Base-by-base conservation (phyloP, 495 filamentous ascomycete genomes). In the Aspergillus hancockii region DNA sequence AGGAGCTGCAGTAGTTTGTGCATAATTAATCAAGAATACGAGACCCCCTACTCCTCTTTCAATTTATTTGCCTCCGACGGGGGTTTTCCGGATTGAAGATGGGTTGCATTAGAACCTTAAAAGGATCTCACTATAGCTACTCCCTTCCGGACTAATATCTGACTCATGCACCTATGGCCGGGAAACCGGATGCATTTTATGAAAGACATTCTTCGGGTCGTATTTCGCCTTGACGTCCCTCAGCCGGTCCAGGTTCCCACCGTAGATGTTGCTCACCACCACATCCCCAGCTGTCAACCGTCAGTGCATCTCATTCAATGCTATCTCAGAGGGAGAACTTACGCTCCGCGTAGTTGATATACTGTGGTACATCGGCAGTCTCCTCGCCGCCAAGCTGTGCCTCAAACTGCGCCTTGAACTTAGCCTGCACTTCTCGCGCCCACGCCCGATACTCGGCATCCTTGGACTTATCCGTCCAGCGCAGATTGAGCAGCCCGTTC, bases 171-270 rank as follows among this genome's bases (percentile, higher is more conserved):
- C 10, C 25, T 36, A 36, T 36, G 32, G 2, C 8, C 32, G 38
- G 5, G 38, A 41, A 54, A 54, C 19, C 5, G 28, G 28, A 23
- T 76, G 73, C 71, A 76, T 76, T 59, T 79, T 75, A 52, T 75
- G 67, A 62, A 86, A 86, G 19, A 85, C 60, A 62, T 84, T 85
- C 0, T 66, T 73, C 0, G 83, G 81, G 59, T 86, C 83, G 55
- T 84, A 85, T 54, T 78, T 72, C 46, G 70, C 67, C 71, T 85
- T 85, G 40, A 85, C 34, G 18, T 61, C 63, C 57, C 75, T 71
- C 58, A 85, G 59, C 9, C 73, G 71, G 1, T 53, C 55, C 12
- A 78, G 67, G 50, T 85, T 83, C n/a, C 63, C 63, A 2, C 83
- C 83, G 21, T 74, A 76, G 36, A 76, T 74, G 38, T 75, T 75